Evolutionary conservation across 192 early-diverging fungal genomes (phyloP).

Genomic region (Podochytrium sp.): DNA sequence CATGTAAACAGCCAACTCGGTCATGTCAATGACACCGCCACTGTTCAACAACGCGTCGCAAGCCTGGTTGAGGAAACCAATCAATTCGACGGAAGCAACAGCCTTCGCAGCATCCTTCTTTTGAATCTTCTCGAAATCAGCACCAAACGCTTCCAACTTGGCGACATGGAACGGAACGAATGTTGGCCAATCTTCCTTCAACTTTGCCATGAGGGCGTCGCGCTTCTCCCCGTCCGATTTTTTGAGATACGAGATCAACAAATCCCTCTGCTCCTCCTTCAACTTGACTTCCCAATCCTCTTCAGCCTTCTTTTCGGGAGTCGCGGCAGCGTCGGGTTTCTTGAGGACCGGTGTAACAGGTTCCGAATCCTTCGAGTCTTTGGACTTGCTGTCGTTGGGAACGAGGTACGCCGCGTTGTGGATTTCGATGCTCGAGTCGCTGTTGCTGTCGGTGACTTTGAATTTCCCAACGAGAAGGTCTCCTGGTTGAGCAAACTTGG

Average conservation of each 20-base stretch:
- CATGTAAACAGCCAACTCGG: slow-evolving; percentile 67
- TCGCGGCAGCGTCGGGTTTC: not conserved
- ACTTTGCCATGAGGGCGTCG: slow-evolving; percentile 51
- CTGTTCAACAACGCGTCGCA: not conserved
- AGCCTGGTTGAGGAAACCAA: not conserved
- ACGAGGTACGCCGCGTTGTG: slow-evolving; percentile 55
- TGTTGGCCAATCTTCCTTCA: slow-evolving; percentile 66
- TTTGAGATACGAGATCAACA: slow-evolving; percentile 80
- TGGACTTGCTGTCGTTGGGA: slow-evolving; percentile 51
- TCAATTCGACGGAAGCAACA: not conserved
- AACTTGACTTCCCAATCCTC: slow-evolving; percentile 35
- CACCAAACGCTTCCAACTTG: slow-evolving; percentile 58
- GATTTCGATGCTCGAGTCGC: slow-evolving; percentile 8
- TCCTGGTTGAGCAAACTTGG: slow-evolving; percentile 75
- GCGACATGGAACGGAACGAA: slow-evolving; percentile 61
- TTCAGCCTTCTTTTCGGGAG: not conserved
- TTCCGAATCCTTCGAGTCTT: slow-evolving; percentile 32
- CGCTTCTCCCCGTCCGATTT: slow-evolving; percentile 71
- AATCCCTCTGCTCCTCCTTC: slow-evolving; percentile 73
- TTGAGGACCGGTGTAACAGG: not conserved
- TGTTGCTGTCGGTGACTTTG: slow-evolving; percentile 20
- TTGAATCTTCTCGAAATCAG: slow-evolving; percentile 49
- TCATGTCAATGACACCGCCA: slow-evolving; percentile 54
- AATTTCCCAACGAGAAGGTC: slow-evolving; percentile 77
- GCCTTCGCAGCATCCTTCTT: slow-evolving; percentile 19